Evolutionary conservation across 768 basidiomycete genomes (phyloP).

Genomic region (Mycena polygramma): DNA sequence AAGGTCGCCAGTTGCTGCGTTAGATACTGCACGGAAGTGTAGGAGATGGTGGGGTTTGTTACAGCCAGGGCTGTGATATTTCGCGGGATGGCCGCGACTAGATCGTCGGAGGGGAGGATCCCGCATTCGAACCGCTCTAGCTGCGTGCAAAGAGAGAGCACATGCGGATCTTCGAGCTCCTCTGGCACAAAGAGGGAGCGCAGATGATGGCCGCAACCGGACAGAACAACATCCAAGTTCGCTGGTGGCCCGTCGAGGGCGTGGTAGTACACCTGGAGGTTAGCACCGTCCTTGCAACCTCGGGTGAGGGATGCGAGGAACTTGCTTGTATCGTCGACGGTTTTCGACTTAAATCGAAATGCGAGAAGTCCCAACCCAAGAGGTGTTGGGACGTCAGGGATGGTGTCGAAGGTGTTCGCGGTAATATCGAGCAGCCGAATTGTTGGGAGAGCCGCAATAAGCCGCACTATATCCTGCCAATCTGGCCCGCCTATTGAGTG

Average conservation of each 20-base stretch:
- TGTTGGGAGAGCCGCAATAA: conserved; percentile 2
- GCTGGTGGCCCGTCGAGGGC: neutral
- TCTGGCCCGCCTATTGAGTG: neutral
- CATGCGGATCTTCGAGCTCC: neutral
- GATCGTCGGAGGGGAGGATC: neutral
- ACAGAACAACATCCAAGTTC: neutral
- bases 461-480: neutral
- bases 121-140: conserved; percentile 21
- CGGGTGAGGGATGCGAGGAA: neutral
- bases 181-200: conserved; percentile 8
- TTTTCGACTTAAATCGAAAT: neutral
- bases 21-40: neutral
- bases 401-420: neutral
- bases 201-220: neutral
- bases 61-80: conserved; percentile 1
- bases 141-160: conserved; percentile 1
- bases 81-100: conserved; percentile 9
- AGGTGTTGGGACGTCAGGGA: neutral
- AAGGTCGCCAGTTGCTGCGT: neutral
- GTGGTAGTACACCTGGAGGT: neutral
- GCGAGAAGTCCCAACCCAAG: neutral
- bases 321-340: neutral
- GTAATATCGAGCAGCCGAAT: conserved; percentile 9
- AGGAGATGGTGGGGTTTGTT: neutral
- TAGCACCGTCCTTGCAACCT: neutral